Conservation (phyloP, 2,329 filamentous ascomycete species). For the Samsoniella hepiali region DNA sequence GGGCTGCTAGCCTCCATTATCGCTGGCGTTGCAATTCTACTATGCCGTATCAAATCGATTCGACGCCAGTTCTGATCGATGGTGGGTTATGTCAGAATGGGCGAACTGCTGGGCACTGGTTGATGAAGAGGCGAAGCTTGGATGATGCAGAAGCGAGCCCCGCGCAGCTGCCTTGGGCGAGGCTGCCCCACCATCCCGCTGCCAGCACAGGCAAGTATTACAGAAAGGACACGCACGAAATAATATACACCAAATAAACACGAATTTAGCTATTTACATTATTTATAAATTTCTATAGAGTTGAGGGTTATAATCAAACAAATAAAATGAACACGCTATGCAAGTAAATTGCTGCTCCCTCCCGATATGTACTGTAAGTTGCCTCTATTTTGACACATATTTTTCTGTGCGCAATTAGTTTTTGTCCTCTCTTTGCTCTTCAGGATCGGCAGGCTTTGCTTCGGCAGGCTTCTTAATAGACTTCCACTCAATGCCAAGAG, state of each 20-base stretch:
- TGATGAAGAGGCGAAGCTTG: constrained; percentile 8
- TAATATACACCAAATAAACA: background rate
- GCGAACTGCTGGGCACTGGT: background rate
- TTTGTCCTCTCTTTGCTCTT: constrained; percentile 6
- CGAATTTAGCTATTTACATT: background rate
- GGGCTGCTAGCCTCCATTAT: constrained; percentile 44
- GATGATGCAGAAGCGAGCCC: constrained; percentile 7
- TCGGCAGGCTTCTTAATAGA: constrained; percentile 55
- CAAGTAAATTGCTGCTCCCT: background rate
- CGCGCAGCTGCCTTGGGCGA: constrained; percentile 6
- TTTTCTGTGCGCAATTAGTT: background rate
- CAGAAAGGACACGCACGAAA: background rate
- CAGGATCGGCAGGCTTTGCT: constrained; percentile 17
- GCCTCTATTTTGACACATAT: background rate
- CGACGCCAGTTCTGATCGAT: background rate
- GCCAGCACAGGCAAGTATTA: background rate
- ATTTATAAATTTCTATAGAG: background rate
- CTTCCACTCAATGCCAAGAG: constrained; percentile 62
- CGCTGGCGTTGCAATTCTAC: background rate
- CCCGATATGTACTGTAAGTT: background rate
- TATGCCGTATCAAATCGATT: background rate
- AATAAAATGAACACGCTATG: background rate
- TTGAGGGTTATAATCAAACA: background rate
- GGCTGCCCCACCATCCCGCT: background rate
- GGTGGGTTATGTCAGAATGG: background rate